Conservation (phyloP, 2,329 filamentous ascomycete genomes). For the Myriosclerotinia curreyana region DNA sequence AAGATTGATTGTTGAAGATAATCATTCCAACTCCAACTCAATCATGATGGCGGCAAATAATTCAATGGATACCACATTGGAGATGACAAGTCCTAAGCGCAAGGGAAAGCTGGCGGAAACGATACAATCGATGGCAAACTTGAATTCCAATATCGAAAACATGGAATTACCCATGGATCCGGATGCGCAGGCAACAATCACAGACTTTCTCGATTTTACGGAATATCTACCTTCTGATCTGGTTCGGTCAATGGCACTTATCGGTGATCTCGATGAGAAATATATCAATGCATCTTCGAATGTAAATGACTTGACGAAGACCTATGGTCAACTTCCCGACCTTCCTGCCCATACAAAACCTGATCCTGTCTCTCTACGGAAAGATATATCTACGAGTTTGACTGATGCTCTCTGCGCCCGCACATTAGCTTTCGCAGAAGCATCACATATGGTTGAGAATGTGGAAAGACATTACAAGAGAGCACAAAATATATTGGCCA, state of each 20-base stretch:
- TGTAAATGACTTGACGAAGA: conserved; percentile 55
- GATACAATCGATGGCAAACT: conserved; percentile 37
- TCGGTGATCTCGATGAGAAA: conserved; percentile 59
- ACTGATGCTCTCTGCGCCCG: conserved; percentile 54
- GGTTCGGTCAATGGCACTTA: conserved; percentile 61
- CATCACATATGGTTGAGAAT: conserved; percentile 61
- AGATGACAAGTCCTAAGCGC: conserved; percentile 35
- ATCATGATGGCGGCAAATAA: conserved; percentile 28
- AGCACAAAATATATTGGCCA: conserved; percentile 56
- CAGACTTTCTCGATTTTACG: conserved; percentile 61
- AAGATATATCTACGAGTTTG: conserved; percentile 58
- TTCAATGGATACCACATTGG: conserved; percentile 32
- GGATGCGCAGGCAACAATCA: conserved; percentile 66
- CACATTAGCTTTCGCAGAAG: conserved; percentile 59
- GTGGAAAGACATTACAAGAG: conserved; percentile 61
- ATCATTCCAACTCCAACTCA: conserved; percentile 7
- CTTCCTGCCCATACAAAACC: conserved; percentile 49
- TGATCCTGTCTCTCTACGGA: conserved; percentile 51
- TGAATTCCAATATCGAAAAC: conserved; percentile 35
- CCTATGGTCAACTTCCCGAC: conserved; percentile 55
- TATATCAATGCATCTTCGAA: conserved; percentile 55
- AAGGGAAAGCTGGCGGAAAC: conserved; percentile 38
- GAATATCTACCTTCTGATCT: conserved; percentile 68
- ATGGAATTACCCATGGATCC: conserved; percentile 50
- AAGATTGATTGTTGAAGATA: conserved; percentile 21